phyloP scores from a whole-genome alignment of 1,284 basidiomycete genomes.

The Albatrellus sp. region DNA sequence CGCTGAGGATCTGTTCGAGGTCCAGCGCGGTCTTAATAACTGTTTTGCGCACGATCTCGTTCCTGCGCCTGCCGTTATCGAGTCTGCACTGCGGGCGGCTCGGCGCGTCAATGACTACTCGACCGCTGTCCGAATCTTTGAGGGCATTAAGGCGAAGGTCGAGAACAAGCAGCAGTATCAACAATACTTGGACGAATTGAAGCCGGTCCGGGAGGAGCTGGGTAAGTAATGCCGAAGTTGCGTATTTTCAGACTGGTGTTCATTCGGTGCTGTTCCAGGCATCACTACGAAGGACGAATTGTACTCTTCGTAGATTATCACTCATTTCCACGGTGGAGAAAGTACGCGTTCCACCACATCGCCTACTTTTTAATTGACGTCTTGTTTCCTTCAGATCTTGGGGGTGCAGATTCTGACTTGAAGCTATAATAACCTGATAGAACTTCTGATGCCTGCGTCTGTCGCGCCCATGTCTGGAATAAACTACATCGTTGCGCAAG shows the following conservation, averaged over 20 bases:
- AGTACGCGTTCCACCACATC: neutral
- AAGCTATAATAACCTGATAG: too few species aligned
- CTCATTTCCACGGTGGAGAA: constrained; percentile 2
- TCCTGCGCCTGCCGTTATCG: constrained; percentile 80
- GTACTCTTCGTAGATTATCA: constrained; percentile 12
- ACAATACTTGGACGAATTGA: constrained; percentile 81
- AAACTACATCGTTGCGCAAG: too few species aligned
- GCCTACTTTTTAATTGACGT: neutral
- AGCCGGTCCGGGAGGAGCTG: constrained; percentile 76
- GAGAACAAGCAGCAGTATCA: constrained; percentile 92
- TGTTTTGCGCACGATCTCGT: constrained; percentile 99
- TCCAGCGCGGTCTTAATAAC: constrained; percentile 97
- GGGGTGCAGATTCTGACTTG: too few species aligned
- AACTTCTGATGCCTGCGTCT: too few species aligned
- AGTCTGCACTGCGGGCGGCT: constrained; percentile 82
- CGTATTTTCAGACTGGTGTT: neutral
- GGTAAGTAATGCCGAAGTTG: constrained; percentile 40
- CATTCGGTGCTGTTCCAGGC: constrained; percentile 6
- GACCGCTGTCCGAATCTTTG: constrained; percentile 92
- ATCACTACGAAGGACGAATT: constrained; percentile 14
- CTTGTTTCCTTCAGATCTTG: too few species aligned
- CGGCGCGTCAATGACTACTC: constrained; percentile 94
- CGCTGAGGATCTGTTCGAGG: constrained; percentile 93
- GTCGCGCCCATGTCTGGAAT: too few species aligned
- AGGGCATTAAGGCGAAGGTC: constrained; percentile 87